Evolutionary conservation across 345 rosid species (phyloP), one percentile per base, ranked within the genome.

Genomic region (Geranium rotundifolium): DNA sequence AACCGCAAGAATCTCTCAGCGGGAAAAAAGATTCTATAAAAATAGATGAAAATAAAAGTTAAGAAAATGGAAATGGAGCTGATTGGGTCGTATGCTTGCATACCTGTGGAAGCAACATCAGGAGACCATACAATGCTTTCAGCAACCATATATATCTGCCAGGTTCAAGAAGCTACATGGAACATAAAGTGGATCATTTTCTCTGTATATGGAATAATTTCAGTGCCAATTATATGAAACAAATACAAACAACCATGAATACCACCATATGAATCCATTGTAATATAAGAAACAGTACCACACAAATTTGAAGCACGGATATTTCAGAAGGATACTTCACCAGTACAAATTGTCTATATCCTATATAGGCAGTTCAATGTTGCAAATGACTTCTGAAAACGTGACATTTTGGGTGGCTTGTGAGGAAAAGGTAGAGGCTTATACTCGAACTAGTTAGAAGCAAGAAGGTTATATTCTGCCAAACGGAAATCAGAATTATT

Each of bases 21-120:
- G 10, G 27, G 3, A 34, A 8, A 34, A 34, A 34, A 34, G 41
- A 34, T 34, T 34, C 10, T 5, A 8, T 34, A 34, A 34, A 23
- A 8, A 1, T 4, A 34, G 41, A 34, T 34, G 41, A 34, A 34
- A 34, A 34, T 23, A 34, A 34, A 34, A 34, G 41, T 34, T 34
- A 8, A 34, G 41, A 34, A 4, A 34, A 8, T 34, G 41, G 41
- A 4, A 34, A 8, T 34, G 41, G 41, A 34, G 7, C 10, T 34
- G 41, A 34, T 34, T 34, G 41, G 6, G 41, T 34, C 3, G 18
- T 17, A 3, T 18, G 1, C 7, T 50, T 17, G 60, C 59, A 55
- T 67, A 88, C 99, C 97, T 95, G 99, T 30, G 99, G 99, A 75
- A 95, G 99, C 70, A 95, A 73, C 97, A 95, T 95, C 54, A 90